Evolutionary conservation across 2,329 filamentous ascomycete genomes (phyloP).

Genomic region (Penicillium sp.): DNA sequence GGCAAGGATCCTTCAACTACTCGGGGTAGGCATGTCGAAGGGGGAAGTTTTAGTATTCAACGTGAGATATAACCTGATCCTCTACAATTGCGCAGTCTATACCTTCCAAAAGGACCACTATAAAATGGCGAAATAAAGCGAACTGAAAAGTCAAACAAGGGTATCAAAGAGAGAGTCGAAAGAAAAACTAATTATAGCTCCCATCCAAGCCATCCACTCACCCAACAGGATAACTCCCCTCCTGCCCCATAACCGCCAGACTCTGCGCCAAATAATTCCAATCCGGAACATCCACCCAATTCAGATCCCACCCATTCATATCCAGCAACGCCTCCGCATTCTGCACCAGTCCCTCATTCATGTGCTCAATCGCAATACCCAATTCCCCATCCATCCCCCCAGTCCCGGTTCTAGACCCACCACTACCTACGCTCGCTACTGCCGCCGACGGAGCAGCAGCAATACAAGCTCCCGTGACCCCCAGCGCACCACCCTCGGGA

Average conservation of each 20-base stretch:
- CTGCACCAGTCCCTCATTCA: background rate
- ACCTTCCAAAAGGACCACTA: no score
- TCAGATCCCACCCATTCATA: conserved; percentile 22
- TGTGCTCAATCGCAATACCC: background rate
- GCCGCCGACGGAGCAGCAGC: background rate
- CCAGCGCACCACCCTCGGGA: background rate
- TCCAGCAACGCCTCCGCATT: conserved; percentile 7
- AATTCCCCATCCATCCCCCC: background rate
- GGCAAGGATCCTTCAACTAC: no score
- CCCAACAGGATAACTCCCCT: conserved; percentile 1
- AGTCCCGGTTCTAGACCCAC: background rate
- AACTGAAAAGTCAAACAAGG: background rate
- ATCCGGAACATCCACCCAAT: conserved; percentile 21
- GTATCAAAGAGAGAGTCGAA: background rate
- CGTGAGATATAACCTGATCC: no score
- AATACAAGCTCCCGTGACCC: no score
- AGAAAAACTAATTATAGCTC: background rate
- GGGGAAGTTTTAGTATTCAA: no score
- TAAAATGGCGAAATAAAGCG: no score
- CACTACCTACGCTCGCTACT: background rate
- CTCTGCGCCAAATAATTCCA: conserved; percentile 22
- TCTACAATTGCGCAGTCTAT: no score
- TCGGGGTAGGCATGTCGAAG: no score
- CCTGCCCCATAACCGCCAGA: conserved; percentile 12
- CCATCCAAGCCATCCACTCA: background rate